Percentiles rank a stretch among this genome's conserved stretches.
These are phyloP conservation scores for Ogataea hybrid DNA, from an alignment of 1,139 yeast species.

Conservation along the genomic window DNA sequence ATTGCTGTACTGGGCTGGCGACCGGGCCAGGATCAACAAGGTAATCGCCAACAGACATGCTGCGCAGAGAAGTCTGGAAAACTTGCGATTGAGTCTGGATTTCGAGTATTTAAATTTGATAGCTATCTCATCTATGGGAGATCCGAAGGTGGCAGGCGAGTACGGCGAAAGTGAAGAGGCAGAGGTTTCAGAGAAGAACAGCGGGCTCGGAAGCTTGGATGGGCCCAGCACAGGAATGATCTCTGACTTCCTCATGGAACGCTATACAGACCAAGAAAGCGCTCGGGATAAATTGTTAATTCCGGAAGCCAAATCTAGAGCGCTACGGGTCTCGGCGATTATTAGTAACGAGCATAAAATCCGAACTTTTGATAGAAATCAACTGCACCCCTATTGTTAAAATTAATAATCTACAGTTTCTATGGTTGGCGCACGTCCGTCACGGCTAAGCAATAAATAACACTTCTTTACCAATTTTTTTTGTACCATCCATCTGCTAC, in stretches of 20 bases:
- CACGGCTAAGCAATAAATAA: neutral
- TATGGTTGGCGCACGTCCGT: neutral
- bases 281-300: neutral
- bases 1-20: neutral
- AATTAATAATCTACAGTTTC: neutral
- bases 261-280: neutral
- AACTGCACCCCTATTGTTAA: neutral
- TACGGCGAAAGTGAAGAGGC: slow-evolving; percentile 10
- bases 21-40: neutral
- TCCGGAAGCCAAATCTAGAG: neutral
- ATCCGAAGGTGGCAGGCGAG: slow-evolving; percentile 5
- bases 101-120: neutral
- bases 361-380: neutral
- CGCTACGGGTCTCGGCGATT: neutral
- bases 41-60: neutral
- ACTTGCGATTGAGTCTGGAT: slow-evolving; percentile 3
- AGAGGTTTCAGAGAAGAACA: slow-evolving; percentile 6
- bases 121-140: slow-evolving; percentile 11
- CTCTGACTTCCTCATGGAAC: slow-evolving; percentile 4
- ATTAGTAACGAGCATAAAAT: neutral
- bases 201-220: slow-evolving; percentile 33
- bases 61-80: neutral
- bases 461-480: neutral
- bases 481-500: neutral
- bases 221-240: slow-evolving; percentile 4